These are phyloP conservation scores for Colletotrichum liaoningense DNA, from an alignment of 2,329 filamentous ascomycete genomes.

Conservation along the genomic window DNA sequence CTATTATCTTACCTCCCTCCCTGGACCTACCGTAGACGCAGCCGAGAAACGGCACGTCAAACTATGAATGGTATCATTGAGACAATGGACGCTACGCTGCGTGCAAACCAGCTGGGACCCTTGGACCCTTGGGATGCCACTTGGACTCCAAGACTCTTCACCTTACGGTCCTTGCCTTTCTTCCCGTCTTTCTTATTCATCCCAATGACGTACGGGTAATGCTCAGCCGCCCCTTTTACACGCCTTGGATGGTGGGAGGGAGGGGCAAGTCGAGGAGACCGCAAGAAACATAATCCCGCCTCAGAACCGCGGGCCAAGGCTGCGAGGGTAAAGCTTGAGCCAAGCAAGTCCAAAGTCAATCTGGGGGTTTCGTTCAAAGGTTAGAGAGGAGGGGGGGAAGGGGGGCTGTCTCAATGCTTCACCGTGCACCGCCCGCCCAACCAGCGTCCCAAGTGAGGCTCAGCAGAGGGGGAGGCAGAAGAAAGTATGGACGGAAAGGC, in stretches of 20 bases:
- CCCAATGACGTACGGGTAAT: background rate
- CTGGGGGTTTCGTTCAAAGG: constrained; percentile 8
- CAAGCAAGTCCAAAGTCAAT: constrained; percentile 27
- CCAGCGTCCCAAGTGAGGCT: background rate
- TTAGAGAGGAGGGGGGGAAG: background rate
- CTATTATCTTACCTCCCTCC: background rate
- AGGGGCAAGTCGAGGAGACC: background rate
- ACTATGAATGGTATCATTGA: constrained; percentile 9
- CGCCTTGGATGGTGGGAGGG: background rate
- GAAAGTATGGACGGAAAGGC: background rate
- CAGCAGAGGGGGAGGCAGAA: background rate
- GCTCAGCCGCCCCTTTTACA: background rate
- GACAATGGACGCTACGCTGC: background rate
- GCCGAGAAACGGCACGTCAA: constrained; percentile 14
- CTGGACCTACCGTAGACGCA: background rate
- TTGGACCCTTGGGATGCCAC: constrained; percentile 4
- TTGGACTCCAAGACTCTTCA: background rate
- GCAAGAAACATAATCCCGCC: constrained; percentile 15
- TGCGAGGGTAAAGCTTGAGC: constrained; percentile 31
- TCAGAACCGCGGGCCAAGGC: constrained; percentile 19
- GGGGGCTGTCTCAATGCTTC: background rate
- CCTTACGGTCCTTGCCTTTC: background rate
- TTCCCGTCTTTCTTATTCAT: background rate
- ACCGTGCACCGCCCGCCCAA: constrained; percentile 5
- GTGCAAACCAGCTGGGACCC: background rate